phyloP scores from a whole-genome alignment of 371 early-diverging fungal species.

The Actinomortierella wolfii region DNA sequence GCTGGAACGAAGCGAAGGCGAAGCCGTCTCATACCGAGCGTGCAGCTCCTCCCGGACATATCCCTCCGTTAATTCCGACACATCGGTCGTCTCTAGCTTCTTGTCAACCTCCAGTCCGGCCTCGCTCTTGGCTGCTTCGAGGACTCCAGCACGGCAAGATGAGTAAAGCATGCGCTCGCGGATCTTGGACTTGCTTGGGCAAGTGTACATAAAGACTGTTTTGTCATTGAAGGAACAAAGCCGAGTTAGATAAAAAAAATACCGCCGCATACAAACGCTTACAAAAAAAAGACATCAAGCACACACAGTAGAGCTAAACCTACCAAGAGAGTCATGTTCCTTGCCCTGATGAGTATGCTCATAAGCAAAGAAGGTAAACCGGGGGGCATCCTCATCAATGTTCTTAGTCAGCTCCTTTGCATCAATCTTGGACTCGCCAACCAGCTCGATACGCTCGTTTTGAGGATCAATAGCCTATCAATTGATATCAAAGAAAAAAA shows the following conservation, averaged over 20 bases:
- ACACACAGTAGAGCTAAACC: conserved; percentile 3
- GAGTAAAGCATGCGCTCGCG: conserved; percentile 90
- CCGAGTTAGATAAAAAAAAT: conserved; percentile 1
- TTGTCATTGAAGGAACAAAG: background rate
- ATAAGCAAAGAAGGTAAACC: conserved; percentile 71
- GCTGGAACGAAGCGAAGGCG: conserved; percentile 14
- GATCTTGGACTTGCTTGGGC: conserved; percentile 80
- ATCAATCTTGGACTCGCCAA: conserved; percentile 45
- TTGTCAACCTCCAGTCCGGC: conserved; percentile 59
- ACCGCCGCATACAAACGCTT: background rate
- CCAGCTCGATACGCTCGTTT: conserved; percentile 65
- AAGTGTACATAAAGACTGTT: conserved; percentile 79
- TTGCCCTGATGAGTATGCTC: conserved; percentile 49
- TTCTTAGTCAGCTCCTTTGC: conserved; percentile 50
- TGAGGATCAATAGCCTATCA: conserved; percentile 44
- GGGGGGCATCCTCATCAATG: conserved; percentile 60
- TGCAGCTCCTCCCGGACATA: conserved; percentile 65
- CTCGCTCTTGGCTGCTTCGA: conserved; percentile 59
- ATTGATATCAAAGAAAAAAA: background rate
- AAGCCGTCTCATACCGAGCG: conserved; percentile 13
- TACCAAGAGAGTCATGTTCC: conserved; percentile 53
- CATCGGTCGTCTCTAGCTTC: conserved; percentile 79
- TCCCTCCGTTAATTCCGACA: conserved; percentile 61
- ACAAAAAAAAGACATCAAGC: background rate
- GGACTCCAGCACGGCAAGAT: conserved; percentile 66